These are phyloP conservation scores for Penicillium sp. DNA, from an alignment of 2,329 filamentous ascomycete species.

Conservation along the genomic window DNA sequence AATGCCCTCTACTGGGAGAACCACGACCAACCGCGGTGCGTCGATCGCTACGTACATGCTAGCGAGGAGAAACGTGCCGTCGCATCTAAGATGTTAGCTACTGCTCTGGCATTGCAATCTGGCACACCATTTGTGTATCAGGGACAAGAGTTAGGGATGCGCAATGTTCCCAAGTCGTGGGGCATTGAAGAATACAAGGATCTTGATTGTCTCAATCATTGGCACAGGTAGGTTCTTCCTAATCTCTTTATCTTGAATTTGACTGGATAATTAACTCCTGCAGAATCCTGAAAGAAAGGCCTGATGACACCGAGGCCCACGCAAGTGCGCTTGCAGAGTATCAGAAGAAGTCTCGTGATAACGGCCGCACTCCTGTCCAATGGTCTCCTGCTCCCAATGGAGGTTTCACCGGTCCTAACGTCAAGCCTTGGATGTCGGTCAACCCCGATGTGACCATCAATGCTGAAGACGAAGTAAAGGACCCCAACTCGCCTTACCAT, in stretches of 20 bases:
- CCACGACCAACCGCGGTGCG: conserved; percentile 64
- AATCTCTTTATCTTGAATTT: no score
- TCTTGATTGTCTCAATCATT: conserved; percentile 62
- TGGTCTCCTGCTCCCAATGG: conserved; percentile 63
- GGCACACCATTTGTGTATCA: conserved; percentile 70
- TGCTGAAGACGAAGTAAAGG: conserved; percentile 48
- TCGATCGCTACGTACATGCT: conserved; percentile 58
- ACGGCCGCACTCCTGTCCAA: conserved; percentile 71
- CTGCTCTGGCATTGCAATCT: conserved; percentile 57
- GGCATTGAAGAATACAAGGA: conserved; percentile 68
- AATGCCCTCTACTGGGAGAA: conserved; percentile 67
- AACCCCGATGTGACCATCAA: conserved; percentile 66
- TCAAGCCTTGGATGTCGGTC: conserved; percentile 69
- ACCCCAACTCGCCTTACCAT: conserved; percentile 54
- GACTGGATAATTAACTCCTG: not conserved
- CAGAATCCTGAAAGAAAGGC: conserved; percentile 34
- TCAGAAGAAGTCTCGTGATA: conserved; percentile 58
- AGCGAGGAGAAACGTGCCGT: conserved; percentile 50
- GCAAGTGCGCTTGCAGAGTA: conserved; percentile 34
- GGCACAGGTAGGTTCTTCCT: conserved; percentile 42
- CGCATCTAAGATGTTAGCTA: conserved; percentile 62
- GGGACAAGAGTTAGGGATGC: conserved; percentile 69
- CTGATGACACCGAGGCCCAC: conserved; percentile 30
- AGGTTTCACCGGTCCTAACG: conserved; percentile 61
- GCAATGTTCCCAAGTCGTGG: conserved; percentile 63